Evolutionary conservation across 441 rosid genomes (phyloP).

Genomic region (Isatis lusitanica): DNA sequence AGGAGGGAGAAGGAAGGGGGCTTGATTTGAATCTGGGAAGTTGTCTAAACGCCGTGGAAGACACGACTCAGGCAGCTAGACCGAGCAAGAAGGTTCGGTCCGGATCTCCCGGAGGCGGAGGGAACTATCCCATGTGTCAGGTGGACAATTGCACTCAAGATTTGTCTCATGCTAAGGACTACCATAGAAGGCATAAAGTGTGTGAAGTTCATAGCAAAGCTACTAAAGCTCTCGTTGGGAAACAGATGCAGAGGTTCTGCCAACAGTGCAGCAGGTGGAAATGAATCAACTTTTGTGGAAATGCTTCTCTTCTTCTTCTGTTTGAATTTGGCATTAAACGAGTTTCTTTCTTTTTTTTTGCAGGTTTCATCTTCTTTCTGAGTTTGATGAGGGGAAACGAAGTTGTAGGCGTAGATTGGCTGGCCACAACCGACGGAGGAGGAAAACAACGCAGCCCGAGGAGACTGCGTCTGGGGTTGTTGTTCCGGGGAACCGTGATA

Average conservation of each 20-base stretch:
- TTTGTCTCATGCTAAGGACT: constrained; percentile 79
- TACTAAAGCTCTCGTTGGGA: constrained; percentile 68
- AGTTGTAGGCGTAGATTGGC: constrained; percentile 83
- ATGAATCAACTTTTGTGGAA: not conserved
- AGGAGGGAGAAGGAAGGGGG: constrained; percentile 46
- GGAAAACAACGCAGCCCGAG: constrained; percentile 74
- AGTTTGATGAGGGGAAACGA: constrained; percentile 78
- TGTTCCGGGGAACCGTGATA: constrained; percentile 48
- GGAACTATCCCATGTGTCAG: constrained; percentile 75
- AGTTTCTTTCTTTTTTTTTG: constrained; percentile 5
- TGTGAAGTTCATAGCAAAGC: constrained; percentile 87
- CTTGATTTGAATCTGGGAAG: constrained; percentile 78
- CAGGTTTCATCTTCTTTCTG: constrained; percentile 74
- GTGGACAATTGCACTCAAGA: constrained; percentile 82
- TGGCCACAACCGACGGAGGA: constrained; percentile 68
- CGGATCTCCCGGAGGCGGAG: constrained; percentile 60
- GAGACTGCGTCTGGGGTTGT: constrained; percentile 55
- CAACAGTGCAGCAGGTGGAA: constrained; percentile 95
- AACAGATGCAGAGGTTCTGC: constrained; percentile 95
- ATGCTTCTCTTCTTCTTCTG: not conserved
- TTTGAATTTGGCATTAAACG: not conserved
- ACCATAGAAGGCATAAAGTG: constrained; percentile 90
- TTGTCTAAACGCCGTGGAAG: constrained; percentile 47
- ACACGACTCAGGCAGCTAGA: constrained; percentile 45
- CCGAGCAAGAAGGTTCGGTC: constrained; percentile 72